Base-by-base conservation (phyloP, 371 early-diverging fungal species). In the Sporodiniella umbellata region DNA sequence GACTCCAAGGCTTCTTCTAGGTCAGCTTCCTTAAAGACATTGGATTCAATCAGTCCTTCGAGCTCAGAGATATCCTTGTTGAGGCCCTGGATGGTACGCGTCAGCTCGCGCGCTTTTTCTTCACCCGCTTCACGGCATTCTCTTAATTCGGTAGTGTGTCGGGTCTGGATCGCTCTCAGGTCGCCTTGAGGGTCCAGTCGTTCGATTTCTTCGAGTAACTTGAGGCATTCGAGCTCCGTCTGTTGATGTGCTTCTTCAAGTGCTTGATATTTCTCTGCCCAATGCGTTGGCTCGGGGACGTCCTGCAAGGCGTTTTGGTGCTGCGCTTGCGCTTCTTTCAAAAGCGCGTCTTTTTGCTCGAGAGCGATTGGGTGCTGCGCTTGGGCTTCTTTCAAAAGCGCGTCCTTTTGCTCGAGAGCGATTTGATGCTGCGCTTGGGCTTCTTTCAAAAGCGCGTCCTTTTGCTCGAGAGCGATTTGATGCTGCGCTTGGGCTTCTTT, bases 141-240 rank as follows among this genome's bases (percentile, higher is more conserved):
- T 2, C 80, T 73, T 22, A 85, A 49, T 48, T 88, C 88, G 0
- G 71, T 37, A 5, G 70, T 51, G 51, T 89, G 85, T 21, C 62
- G 60, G 3, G 72, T 62, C 8, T 84, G 85, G 33, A 85, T 46
- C 25, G 78, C 72, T 10, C 75, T 64, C 43, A 81, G 78, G 38
- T 74, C 64, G 33, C 81, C 79, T 37, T 64, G 61, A 33, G 83
- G 64, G 48, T 84, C 83, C 23, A 90, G 64, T 44, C 76, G 77
- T 54, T 88, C 87, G 4, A 87, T 80, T 58, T 90, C 91, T 30
- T 88, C 88, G 72, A 87, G 83, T 42, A 89, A 62, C 44, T 86
- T 84, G 42, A 86, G 62, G 53, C 86, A 83, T 58, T 88, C 88
- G 4, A 64, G 78, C 51, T 90, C 86, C 25, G 81, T 73, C 57